Conservation (phyloP, 768 basidiomycete species). For the Xerocomellus amylosporus region DNA sequence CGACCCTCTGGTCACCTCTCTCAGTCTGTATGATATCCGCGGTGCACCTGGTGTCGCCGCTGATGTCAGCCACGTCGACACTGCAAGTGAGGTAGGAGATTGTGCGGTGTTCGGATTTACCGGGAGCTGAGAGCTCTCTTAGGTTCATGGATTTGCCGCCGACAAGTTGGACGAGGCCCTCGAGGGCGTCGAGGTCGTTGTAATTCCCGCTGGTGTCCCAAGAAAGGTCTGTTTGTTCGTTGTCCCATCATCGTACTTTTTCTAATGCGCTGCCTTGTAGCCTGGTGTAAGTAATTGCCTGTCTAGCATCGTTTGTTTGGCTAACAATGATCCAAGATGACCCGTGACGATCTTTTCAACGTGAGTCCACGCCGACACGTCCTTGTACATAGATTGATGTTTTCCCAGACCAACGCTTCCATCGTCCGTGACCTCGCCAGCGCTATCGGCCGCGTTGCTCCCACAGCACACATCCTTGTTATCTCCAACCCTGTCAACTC, state of each 20-base stretch:
- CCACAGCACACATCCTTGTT: conserved; percentile 90
- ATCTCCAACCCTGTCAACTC: conserved; percentile 99
- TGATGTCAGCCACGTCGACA: conserved; percentile 94
- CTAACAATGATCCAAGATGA: conserved; percentile 64
- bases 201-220: conserved; percentile 99
- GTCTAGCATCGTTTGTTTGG: conserved; percentile 1
- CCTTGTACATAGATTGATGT: not conserved
- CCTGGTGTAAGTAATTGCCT: conserved; percentile 66
- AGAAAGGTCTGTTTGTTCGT: conserved; percentile 67
- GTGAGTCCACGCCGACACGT: conserved; percentile 43
- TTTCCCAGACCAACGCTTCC: conserved; percentile 83
- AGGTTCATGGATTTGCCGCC: conserved; percentile 80
- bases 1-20: conserved; percentile 82
- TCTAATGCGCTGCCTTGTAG: conserved; percentile 42
- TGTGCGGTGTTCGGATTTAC: not conserved
- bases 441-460: conserved; percentile 80
- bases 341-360: conserved; percentile 95
- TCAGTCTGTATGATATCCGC: conserved; percentile 53
- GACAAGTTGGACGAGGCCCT: conserved; percentile 90
- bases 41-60: conserved; percentile 79
- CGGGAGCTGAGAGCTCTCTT: conserved; percentile 13
- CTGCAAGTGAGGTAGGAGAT: conserved; percentile 70
- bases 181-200: conserved; percentile 85
- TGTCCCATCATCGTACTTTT: not conserved
- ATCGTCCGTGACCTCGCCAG: conserved; percentile 95